These are phyloP conservation scores for Candida nitratophila DNA, from an alignment of 805 yeast species.

Conservation along the genomic window DNA sequence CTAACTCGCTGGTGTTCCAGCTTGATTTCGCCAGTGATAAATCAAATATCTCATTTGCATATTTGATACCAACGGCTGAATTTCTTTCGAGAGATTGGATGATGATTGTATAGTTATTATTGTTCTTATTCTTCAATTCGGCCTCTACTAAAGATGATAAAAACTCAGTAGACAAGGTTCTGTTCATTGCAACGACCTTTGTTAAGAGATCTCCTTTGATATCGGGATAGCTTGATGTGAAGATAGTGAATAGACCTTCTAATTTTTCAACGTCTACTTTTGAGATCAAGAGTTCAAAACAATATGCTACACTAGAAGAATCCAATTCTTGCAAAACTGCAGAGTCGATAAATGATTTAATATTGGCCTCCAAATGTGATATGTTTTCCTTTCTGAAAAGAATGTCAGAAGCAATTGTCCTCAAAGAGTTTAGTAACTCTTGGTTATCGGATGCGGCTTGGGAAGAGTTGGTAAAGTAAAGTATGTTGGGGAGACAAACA, in stretches of 20 bases:
- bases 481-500: slow-evolving; percentile 15
- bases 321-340: neutral
- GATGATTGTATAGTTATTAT: slow-evolving; percentile 36
- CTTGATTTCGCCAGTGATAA: neutral
- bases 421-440: slow-evolving; percentile 2
- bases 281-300: slow-evolving; percentile 25
- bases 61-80: slow-evolving; percentile 48
- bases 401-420: slow-evolving; percentile 17
- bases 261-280: slow-evolving; percentile 30
- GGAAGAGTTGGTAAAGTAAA: slow-evolving; percentile 5
- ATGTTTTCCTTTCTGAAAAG: slow-evolving; percentile 21
- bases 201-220: slow-evolving; percentile 37
- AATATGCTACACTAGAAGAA: slow-evolving; percentile 15
- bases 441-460: neutral
- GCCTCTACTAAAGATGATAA: slow-evolving; percentile 32
- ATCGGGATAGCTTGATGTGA: slow-evolving; percentile 31
- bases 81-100: slow-evolving; percentile 44
- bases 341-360: neutral
- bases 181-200: slow-evolving; percentile 43
- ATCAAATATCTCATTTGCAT: slow-evolving; percentile 24
- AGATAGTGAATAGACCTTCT: slow-evolving; percentile 40
- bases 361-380: slow-evolving; percentile 20
- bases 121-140: slow-evolving; percentile 14
- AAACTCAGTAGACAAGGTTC: slow-evolving; percentile 46
- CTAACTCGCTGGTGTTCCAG: slow-evolving; percentile 8